Conservation (phyloP, 352 stramenopile genomes). For the Globisporangium okanoganense region DNA sequence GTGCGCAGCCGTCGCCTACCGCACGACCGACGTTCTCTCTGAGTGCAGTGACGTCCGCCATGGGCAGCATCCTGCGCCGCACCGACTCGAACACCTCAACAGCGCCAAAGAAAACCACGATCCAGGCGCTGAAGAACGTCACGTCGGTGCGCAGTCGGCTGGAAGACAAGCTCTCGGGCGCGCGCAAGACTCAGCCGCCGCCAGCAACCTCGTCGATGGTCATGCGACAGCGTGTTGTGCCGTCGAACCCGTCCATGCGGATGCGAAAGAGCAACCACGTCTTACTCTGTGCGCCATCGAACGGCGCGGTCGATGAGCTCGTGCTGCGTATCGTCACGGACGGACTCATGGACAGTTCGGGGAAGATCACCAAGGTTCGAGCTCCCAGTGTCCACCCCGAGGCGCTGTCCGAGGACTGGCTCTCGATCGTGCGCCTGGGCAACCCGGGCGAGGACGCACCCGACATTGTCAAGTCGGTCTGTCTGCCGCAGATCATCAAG, state of each 20-base stretch:
- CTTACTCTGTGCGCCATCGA: slow-evolving; percentile 86
- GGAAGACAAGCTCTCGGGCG: slow-evolving; percentile 52
- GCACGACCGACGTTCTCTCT: slow-evolving; percentile 47
- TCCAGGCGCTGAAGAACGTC: slow-evolving; percentile 65
- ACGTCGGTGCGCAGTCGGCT: slow-evolving; percentile 51
- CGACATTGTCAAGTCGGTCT: slow-evolving; percentile 68
- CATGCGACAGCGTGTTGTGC: slow-evolving; percentile 38
- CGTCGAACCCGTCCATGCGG: slow-evolving; percentile 18
- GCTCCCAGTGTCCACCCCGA: slow-evolving; percentile 70
- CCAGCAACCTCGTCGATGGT: slow-evolving; percentile 31
- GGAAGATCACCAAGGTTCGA: slow-evolving; percentile 48
- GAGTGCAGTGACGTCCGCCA: slow-evolving; percentile 35
- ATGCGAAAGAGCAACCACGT: slow-evolving; percentile 55
- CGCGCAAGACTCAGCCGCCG: slow-evolving; percentile 13
- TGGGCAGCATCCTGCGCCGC: slow-evolving; percentile 62
- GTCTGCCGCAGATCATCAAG: slow-evolving; percentile 80
- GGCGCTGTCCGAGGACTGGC: slow-evolving; percentile 31
- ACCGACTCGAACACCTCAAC: slow-evolving; percentile 17
- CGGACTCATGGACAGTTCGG: slow-evolving; percentile 61
- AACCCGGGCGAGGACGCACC: slow-evolving; percentile 74
- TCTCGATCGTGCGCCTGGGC: slow-evolving; percentile 81
- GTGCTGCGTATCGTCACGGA: slow-evolving; percentile 85
- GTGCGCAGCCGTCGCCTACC: not conserved
- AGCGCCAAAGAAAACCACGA: slow-evolving; percentile 37
- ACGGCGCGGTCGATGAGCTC: slow-evolving; percentile 88